These are phyloP conservation scores for Telopea speciosissima DNA, from an alignment of 177 flowering plant species.

Conservation along the genomic window DNA sequence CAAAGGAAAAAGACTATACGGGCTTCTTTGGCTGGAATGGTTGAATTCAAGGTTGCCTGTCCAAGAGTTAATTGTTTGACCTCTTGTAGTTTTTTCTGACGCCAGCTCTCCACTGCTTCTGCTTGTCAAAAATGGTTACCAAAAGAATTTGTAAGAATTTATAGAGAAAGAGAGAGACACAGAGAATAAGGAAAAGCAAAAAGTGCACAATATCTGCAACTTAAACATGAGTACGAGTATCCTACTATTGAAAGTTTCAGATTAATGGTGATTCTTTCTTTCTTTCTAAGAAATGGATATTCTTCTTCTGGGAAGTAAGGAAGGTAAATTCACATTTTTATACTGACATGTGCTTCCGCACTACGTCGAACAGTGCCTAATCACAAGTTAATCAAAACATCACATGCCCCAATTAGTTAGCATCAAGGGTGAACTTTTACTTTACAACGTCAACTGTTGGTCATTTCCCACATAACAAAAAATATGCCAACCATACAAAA, in stretches of 20 bases:
- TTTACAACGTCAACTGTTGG: no score
- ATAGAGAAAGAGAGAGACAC: not conserved
- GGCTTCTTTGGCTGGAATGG: conserved; percentile 44
- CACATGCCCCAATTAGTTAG: not conserved
- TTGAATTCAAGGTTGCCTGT: conserved; percentile 28
- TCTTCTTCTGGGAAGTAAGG: no score
- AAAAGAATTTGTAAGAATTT: not conserved
- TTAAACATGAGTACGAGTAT: not conserved
- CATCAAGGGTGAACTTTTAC: no score
- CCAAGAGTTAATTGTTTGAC: conserved; percentile 31
- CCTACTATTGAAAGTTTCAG: not conserved
- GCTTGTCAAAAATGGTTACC: conserved; percentile 23
- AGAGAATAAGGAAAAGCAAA: not conserved
- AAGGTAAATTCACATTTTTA: no score
- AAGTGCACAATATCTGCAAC: not conserved
- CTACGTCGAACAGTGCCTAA: not conserved
- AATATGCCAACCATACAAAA: no score
- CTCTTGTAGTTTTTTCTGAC: conserved; percentile 59
- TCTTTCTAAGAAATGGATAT: no score
- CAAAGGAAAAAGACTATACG: conserved; percentile 29
- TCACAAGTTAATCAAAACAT: not conserved
- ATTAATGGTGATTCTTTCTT: not conserved
- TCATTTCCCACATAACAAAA: no score
- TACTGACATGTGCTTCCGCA: no score
- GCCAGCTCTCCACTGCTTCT: conserved; percentile 90